Base-by-base conservation (phyloP, 1,139 yeast species). In the Spathaspora sp. region DNA sequence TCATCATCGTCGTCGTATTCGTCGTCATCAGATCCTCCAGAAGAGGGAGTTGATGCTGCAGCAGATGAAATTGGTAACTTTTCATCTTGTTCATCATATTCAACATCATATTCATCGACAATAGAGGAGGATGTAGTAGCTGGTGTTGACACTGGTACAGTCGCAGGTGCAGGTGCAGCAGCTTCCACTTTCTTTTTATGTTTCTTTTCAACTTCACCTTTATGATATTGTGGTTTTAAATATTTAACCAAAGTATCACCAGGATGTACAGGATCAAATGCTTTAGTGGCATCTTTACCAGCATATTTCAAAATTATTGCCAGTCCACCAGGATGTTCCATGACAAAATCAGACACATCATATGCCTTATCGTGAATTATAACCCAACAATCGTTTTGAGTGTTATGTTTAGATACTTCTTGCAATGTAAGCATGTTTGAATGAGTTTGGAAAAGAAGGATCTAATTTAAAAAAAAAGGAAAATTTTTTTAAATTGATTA, bases 181-280 rank as follows among this genome's bases (percentile, higher is more conserved):
- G 20, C 39, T 33, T 41, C 27, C 26, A 17, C 43, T 37, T 27
- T 37, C 40, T 37, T 36, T 17, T 46, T 38, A 27, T 42, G 41
- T 41, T 46, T 54, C 49, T 55, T 59, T 39, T 58, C 67, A 8
- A 66, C 73, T 24, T 63, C 69, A 2, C 76, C 76, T 49, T 57
- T 53, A 50, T 67, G 74, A 41, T 56, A 59, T 47, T 69, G 55
- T 13, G 58, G 54, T 1, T 61, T 59, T 55, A 74, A 66, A 50
- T 74, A 73, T 56, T 72, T 74, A 17, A 58, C 81, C 42, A 90
- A 70, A 8, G 90, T 86, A 56, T 86, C 93, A 13, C 85, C 79
- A 0, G 96, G 95, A 65, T 91, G 99, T 48, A 91, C 77, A 7
- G 95, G 95, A 50, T 78, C 81, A 59, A 80, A 80, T 10, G 76